Evolutionary conservation across 148 eudicot species (phyloP), one percentile per base, ranked within the genome.

Genomic region (Rhododendron mucronatum): DNA sequence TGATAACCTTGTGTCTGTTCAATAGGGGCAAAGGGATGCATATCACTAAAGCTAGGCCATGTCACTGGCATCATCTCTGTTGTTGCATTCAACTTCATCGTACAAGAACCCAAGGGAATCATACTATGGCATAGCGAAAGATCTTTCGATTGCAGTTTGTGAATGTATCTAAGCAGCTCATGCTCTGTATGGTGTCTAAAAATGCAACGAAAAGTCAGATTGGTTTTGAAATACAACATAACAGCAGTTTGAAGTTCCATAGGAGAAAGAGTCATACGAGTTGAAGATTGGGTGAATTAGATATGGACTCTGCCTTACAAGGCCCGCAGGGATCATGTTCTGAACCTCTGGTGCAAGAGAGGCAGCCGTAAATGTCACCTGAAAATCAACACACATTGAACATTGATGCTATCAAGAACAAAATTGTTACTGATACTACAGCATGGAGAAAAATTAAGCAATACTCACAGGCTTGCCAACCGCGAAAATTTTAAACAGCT

Each of bases 21-120:
- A 51, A 23, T 23, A 81, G 99, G 99, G 86, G 98, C 99, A 89
- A 96, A 96, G 82, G 99, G 99, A 86, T 96, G 99, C 84, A 96
- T 88, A 78, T 92, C 92, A 76, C 93, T 74, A 71, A 96, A 95
- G 86, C 87, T 91, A 33, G 99, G 97, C 96, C 93, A 94, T 53
- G 99, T 96, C 73, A 96, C 98, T 30, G 99, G 98, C 95, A 96
- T 96, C 98, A 96, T 96, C 86, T 96, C 99, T 83, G 98, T 92
- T 83, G 98, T 95, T 82, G 99, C 99, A 86, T 96, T 96, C 92
- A 96, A 86, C 92, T 96, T 96, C 99, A 96, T 96, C 1, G 99
- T 96, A 87, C 99, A 96, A 89, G 99, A 96, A 88, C 99, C 99
- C 88, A 96, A 85, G 12, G 99, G 99, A 84, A 96, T 96, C 99